Evolutionary conservation across 176 grass and related monocot species (phyloP).

Genomic region (Metroxylon sagu): DNA sequence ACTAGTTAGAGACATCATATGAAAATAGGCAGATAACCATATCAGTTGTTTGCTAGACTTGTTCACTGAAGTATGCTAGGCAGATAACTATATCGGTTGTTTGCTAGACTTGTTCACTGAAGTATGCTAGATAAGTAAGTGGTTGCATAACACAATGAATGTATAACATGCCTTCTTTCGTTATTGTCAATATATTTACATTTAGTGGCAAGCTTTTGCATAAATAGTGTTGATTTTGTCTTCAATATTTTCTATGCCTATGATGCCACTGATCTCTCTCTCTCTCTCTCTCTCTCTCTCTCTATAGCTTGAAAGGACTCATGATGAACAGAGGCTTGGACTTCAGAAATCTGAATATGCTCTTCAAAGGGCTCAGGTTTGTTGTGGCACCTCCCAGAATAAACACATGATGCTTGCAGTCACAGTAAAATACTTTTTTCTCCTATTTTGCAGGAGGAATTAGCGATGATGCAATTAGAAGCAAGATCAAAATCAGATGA

Average conservation of each 20-base stretch:
- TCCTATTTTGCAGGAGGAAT: conserved; percentile 6
- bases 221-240: background rate
- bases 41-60: no score
- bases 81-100: no score
- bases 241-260: background rate
- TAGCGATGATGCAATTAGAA: conserved; percentile 4
- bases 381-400: background rate
- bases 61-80: no score
- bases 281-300: background rate
- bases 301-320: conserved; percentile 2
- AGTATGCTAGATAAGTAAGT: no score
- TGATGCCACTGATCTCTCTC: background rate
- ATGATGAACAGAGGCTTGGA: background rate
- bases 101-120: no score
- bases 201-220: background rate
- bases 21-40: no score
- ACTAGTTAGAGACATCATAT: no score
- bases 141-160: no score
- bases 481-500: background rate
- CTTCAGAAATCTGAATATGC: background rate
- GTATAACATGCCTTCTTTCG: no score
- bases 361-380: background rate
- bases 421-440: background rate
- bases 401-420: no score
- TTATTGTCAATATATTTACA: no score